These are phyloP conservation scores for Candida hispaniensis DNA, from an alignment of 805 yeast species.

Conservation along the genomic window DNA sequence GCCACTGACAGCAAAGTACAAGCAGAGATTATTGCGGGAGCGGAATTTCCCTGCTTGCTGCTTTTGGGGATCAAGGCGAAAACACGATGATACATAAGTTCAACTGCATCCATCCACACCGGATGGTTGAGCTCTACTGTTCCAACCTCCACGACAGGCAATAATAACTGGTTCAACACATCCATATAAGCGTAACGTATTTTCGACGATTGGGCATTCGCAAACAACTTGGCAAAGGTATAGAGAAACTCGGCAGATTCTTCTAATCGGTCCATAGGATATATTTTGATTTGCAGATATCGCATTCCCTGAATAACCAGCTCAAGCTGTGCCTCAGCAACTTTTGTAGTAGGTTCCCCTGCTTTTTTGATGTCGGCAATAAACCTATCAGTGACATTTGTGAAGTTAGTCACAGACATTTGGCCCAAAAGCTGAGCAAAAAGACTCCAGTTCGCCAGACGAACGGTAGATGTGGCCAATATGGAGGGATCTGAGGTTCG, in stretches of 20 bases:
- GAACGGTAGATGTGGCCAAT: constrained; percentile 55
- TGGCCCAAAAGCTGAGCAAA: constrained; percentile 82
- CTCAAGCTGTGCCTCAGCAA: constrained; percentile 53
- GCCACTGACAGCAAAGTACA: constrained; percentile 72
- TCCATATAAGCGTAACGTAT: constrained; percentile 74
- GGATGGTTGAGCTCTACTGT: constrained; percentile 97
- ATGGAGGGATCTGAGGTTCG: constrained; percentile 73
- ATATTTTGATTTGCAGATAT: constrained; percentile 62
- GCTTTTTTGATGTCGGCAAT: constrained; percentile 84
- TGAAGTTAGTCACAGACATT: constrained; percentile 75
- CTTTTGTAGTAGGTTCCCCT: constrained; percentile 42
- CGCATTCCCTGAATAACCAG: constrained; percentile 87
- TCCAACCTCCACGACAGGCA: constrained; percentile 73
- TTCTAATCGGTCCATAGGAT: constrained; percentile 83
- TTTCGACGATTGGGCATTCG: constrained; percentile 50
- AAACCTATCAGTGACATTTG: constrained; percentile 85
- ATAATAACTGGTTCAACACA: constrained; percentile 59
- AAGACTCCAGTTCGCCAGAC: constrained; percentile 88
- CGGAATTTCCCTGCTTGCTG: constrained; percentile 11
- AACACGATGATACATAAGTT: constrained; percentile 44
- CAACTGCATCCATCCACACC: constrained; percentile 78
- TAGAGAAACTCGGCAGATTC: constrained; percentile 86
- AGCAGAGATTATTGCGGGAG: constrained; percentile 32
- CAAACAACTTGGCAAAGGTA: constrained; percentile 76
- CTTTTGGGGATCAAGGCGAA: constrained; percentile 42